A percentile compares a stretch with the other conserved stretches of the same genome.
Evolutionary conservation across 1,284 basidiomycete species (phyloP).

Genomic region (Cutaneotrichosporon cutaneum): DNA sequence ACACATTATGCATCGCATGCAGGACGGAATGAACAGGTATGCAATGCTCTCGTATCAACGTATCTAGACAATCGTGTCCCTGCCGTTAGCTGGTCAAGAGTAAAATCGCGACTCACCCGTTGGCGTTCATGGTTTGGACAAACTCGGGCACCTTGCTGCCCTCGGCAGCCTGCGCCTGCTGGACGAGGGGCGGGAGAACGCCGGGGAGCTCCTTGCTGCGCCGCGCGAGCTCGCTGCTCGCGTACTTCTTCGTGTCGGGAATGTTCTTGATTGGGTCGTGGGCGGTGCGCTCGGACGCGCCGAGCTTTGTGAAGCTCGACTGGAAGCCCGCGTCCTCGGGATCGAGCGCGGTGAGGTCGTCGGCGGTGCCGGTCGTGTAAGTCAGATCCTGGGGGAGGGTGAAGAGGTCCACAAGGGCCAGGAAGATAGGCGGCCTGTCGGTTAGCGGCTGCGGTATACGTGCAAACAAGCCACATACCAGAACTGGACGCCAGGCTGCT

Average conservation of each 20-base stretch:
- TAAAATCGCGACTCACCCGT: slow-evolving; percentile 26
- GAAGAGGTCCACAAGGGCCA: slow-evolving; percentile 75
- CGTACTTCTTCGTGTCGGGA: slow-evolving; percentile 51
- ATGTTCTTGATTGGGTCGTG: slow-evolving; percentile 54
- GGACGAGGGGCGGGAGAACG: slow-evolving; percentile 44
- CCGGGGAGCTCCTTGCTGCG: slow-evolving; percentile 49
- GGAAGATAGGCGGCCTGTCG: slow-evolving; percentile 59
- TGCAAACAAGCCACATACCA: slow-evolving; percentile 62
- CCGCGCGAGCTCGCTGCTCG: slow-evolving; percentile 46
- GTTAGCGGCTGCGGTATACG: not conserved
- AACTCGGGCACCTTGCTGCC: slow-evolving; percentile 35
- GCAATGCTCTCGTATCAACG: slow-evolving; percentile 1
- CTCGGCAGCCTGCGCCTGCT: slow-evolving; percentile 41
- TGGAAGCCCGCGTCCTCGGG: slow-evolving; percentile 92
- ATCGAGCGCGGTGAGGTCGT: slow-evolving; percentile 66
- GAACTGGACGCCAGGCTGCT: slow-evolving; percentile 61
- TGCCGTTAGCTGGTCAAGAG: slow-evolving; percentile 1
- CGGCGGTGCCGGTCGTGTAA: slow-evolving; percentile 53
- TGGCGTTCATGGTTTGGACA: slow-evolving; percentile 45
- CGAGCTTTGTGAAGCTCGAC: slow-evolving; percentile 84
- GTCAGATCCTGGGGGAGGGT: slow-evolving; percentile 68
- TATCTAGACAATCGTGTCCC: slow-evolving; percentile 17
- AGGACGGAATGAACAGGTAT: slow-evolving; percentile 3
- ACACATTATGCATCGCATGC: slow-evolving; percentile 16
- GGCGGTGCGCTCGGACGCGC: slow-evolving; percentile 62